phyloP scores from a whole-genome alignment of 345 rosid species.

The Euclidium syriacum region DNA sequence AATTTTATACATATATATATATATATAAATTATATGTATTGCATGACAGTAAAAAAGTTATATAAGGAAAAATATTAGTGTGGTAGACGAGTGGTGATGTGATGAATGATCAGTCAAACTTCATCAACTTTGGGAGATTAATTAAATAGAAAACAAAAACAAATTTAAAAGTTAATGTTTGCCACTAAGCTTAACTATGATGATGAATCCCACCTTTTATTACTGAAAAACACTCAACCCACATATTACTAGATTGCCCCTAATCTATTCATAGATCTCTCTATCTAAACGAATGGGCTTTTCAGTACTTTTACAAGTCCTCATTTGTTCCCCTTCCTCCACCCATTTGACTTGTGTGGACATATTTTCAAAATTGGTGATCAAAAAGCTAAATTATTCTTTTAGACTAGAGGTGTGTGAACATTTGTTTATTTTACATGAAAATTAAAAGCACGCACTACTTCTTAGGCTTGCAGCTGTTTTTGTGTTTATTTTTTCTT shows the following conservation, averaged over 20 bases:
- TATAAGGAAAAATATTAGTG: background rate
- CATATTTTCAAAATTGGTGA: constrained; percentile 21
- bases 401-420: constrained; percentile 19
- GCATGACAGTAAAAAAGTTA: background rate
- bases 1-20: no score
- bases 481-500: background rate
- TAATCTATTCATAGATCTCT: background rate
- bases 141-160: background rate
- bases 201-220: constrained; percentile 22
- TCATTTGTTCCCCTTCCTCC: background rate
- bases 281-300: background rate
- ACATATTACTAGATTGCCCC: constrained; percentile 6
- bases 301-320: background rate
- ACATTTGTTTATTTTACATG: constrained; percentile 16
- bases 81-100: constrained; percentile 10
- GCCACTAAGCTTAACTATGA: constrained; percentile 47
- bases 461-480: constrained; percentile 23
- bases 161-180: constrained; percentile 34
- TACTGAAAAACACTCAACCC: constrained; percentile 14
- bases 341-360: constrained; percentile 25
- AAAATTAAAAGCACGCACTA: constrained; percentile 10
- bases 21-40: background rate
- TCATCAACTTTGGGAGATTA: constrained; percentile 44
- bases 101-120: constrained; percentile 41
- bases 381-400: constrained; percentile 9